Evolutionary conservation across 2,329 filamentous ascomycete species (phyloP).

Genomic region (Ceratocystis destructans): DNA sequence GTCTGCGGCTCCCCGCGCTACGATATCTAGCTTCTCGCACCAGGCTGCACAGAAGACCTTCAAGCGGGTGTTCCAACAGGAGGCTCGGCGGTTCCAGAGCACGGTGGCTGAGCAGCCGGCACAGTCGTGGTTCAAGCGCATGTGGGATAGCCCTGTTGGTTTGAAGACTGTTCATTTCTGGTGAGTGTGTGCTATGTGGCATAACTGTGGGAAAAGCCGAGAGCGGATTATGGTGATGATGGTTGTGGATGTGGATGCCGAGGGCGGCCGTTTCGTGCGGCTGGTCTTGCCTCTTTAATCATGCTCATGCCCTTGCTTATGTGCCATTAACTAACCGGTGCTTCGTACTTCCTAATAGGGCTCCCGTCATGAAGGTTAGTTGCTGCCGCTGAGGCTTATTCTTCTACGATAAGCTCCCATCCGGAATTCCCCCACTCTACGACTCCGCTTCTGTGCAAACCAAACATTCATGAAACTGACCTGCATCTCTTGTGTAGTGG

Average conservation of each 20-base stretch:
- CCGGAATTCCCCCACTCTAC: neutral
- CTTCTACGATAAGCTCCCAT: neutral
- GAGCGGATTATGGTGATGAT: too few species aligned
- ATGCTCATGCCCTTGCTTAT: neutral
- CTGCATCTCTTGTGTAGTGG: conserved; percentile 45
- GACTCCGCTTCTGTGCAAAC: neutral
- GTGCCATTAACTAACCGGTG: neutral
- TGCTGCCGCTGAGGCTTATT: neutral
- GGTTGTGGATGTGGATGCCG: neutral
- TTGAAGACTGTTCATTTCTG: conserved; percentile 97
- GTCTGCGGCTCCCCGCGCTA: conserved; percentile 36
- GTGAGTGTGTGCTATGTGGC: conserved; percentile 36
- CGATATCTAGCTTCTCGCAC: conserved; percentile 32
- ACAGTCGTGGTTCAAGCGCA: conserved; percentile 53
- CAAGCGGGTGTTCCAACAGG: conserved; percentile 27
- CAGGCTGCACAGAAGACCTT: conserved; percentile 43
- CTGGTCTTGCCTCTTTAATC: neutral
- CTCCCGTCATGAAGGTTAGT: conserved; percentile 72
- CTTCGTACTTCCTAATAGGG: conserved; percentile 40
- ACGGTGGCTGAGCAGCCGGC: conserved; percentile 32
- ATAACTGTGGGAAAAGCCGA: too few species aligned
- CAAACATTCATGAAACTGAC: neutral
- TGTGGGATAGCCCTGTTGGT: conserved; percentile 72
- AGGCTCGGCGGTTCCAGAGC: conserved; percentile 53
- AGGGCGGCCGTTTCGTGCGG: neutral